Percentiles rank a stretch among this genome's conserved stretches.
phyloP scores from a whole-genome alignment of 352 stramenopile genomes.

The Phytophthora sansomeana region DNA sequence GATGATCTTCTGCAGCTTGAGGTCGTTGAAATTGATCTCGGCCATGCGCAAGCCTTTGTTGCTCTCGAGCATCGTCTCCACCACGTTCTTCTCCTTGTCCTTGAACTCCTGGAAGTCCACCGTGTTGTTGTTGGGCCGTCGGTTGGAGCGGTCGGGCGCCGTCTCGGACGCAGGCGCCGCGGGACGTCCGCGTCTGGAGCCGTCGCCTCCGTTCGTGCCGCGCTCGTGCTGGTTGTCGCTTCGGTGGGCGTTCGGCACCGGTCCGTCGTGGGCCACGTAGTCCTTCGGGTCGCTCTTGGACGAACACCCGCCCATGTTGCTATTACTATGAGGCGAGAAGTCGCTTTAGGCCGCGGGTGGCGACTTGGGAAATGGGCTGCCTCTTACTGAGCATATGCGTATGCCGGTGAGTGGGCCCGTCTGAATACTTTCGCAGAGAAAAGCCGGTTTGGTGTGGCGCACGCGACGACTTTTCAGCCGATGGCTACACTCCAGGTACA shows the following conservation, averaged over 20 bases:
- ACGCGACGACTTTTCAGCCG: neutral
- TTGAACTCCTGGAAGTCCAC: conserved; percentile 89
- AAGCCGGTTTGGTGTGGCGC: conserved; percentile 25
- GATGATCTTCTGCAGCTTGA: conserved; percentile 91
- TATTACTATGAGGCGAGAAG: neutral
- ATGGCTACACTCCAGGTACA: conserved; percentile 27
- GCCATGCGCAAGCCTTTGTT: conserved; percentile 89
- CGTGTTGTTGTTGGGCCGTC: conserved; percentile 48
- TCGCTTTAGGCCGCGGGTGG: too few species aligned
- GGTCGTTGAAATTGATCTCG: conserved; percentile 90
- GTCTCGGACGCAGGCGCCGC: conserved; percentile 5
- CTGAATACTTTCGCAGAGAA: conserved; percentile 28
- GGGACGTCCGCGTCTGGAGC: conserved; percentile 11
- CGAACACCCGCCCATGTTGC: conserved; percentile 55
- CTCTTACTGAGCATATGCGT: conserved; percentile 30
- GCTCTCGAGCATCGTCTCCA: conserved; percentile 90
- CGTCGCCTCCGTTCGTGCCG: neutral
- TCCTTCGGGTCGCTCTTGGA: conserved; percentile 51
- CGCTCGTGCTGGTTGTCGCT: conserved; percentile 12
- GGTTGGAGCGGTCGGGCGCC: conserved; percentile 16
- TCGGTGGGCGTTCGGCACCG: neutral
- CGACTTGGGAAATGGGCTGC: conserved; percentile 34
- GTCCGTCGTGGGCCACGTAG: conserved; percentile 21
- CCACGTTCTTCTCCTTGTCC: conserved; percentile 87
- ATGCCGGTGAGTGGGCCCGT: conserved; percentile 9